Evolutionary conservation across 257 asterid species (phyloP), one percentile per base, ranked within the genome.

Genomic region (Solanum paucissectum): DNA sequence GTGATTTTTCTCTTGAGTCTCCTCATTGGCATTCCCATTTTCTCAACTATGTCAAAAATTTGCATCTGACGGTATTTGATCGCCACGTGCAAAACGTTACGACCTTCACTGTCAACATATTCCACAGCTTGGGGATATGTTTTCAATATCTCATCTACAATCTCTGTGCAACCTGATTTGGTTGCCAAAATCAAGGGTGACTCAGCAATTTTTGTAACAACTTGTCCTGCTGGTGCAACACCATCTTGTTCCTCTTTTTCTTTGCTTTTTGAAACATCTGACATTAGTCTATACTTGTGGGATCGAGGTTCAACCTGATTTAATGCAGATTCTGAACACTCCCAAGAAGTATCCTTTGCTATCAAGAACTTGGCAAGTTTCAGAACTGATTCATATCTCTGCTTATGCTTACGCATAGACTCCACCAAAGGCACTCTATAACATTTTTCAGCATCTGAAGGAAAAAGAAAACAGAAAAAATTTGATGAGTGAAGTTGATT

Each of bases 351-450:
- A 55, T 83, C 90, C 14, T 62, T 88, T 44, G 20, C 44, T 21
- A 88, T 83, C 46, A 88, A 84, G 66, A 88, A 88, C 83, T 52
- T 83, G 44, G 89, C 87, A 69, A 84, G 85, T 84, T 84, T 6
- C 10, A 49, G 37, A 49, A 60, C 87, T 14, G 79, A 71, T 49
- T 84, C 85, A 27, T 88, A 60, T 37, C 84, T 83, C 42, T 23
- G 34, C n/a, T 71, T 83, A 25, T 88, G n/a, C 79, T 23, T 40
- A 33, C 37, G 89, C 20, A 83, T 88, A 12, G 32, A 36, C 42
- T 88, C 85, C 25, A 74, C 60, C 25, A 88, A 34, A 10, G 89
- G 89, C 33, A 83, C 62, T 52, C 40, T 79, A 46, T 32, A 81
- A 40, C 69, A 27, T 44, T 68, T 82, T 87, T 58, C 7, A 87